Conservation (phyloP, 2,329 filamentous ascomycete genomes). For the Penicillium sp. region DNA sequence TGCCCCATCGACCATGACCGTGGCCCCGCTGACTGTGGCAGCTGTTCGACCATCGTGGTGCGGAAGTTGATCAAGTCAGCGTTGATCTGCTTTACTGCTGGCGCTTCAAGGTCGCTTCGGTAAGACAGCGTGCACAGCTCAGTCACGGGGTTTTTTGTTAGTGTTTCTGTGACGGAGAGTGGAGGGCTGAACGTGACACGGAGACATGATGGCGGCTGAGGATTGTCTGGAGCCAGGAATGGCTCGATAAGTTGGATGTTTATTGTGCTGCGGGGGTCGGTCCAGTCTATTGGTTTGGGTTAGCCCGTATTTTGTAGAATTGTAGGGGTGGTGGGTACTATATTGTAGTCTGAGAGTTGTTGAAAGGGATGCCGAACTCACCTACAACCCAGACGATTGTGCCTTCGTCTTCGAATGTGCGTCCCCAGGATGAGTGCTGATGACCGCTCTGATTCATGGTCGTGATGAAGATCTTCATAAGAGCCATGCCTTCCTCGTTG, state of each 20-base stretch:
- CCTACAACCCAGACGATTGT: slow-evolving; percentile 39
- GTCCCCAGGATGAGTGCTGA: slow-evolving; percentile 37
- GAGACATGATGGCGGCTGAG: slow-evolving; percentile 22
- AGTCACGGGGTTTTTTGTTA: slow-evolving; percentile 45
- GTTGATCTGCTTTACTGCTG: slow-evolving; percentile 29
- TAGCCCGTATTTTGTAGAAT: not conserved
- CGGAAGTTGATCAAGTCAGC: slow-evolving; percentile 40
- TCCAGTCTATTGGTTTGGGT: slow-evolving; percentile 30
- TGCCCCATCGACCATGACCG: slow-evolving; percentile 37
- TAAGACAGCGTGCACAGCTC: slow-evolving; percentile 50
- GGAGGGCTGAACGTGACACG: slow-evolving; percentile 33
- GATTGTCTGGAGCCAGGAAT: slow-evolving; percentile 23
- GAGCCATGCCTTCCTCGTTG: slow-evolving; percentile 31
- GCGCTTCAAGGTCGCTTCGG: slow-evolving; percentile 30
- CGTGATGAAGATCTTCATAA: slow-evolving; percentile 29
- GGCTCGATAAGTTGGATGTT: slow-evolving; percentile 18
- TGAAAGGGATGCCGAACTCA: slow-evolving; percentile 16
- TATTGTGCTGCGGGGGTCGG: slow-evolving; percentile 28
- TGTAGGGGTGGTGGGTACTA: not conserved
- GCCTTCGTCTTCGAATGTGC: slow-evolving; percentile 36
- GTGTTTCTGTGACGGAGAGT: slow-evolving; percentile 24
- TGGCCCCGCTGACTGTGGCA: slow-evolving; percentile 27
- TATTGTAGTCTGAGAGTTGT: not conserved
- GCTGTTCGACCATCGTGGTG: slow-evolving; percentile 30
- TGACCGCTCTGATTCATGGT: slow-evolving; percentile 36